Percentiles rank a stretch among this genome's conserved stretches.
These are phyloP conservation scores for Neurospora sp. DNA, from an alignment of 2,329 filamentous ascomycete species.

Conservation along the genomic window DNA sequence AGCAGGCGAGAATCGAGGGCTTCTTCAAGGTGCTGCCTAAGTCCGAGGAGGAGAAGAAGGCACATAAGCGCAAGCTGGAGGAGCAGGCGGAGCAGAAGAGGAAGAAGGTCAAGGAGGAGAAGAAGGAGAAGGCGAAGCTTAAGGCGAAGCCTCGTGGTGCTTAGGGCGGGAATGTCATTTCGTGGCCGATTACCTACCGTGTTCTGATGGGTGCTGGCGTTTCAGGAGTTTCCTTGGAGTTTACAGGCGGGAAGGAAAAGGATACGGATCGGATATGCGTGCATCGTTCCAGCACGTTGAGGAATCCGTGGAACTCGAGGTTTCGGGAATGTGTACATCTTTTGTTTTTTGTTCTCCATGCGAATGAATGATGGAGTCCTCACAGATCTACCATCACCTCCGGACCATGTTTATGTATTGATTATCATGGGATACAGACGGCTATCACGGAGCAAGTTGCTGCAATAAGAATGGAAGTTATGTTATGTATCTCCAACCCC, in stretches of 20 bases:
- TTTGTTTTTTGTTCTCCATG: background rate
- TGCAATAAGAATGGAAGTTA: background rate
- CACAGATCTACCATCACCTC: background rate
- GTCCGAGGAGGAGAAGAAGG: slow-evolving; percentile 75
- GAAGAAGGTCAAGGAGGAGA: slow-evolving; percentile 89
- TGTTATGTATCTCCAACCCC: background rate
- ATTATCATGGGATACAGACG: background rate
- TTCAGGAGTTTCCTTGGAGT: background rate
- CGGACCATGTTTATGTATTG: background rate
- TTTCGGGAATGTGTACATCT: background rate
- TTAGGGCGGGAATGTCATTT: background rate
- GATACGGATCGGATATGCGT: background rate
- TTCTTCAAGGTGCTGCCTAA: slow-evolving; percentile 94
- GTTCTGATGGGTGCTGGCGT: background rate
- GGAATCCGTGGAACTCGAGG: background rate
- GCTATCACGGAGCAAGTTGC: background rate
- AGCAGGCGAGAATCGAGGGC: slow-evolving; percentile 85
- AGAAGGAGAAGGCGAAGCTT: slow-evolving; percentile 86
- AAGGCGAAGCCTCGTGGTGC: slow-evolving; percentile 62
- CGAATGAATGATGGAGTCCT: background rate
- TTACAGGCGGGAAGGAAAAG: background rate
- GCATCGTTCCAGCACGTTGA: background rate
- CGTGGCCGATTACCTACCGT: slow-evolving; percentile 34
- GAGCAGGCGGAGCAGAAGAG: slow-evolving; percentile 86
- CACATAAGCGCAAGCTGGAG: slow-evolving; percentile 84